phyloP scores from a whole-genome alignment of 2,329 filamentous ascomycete genomes.

The Thielaviopsis ethacetica region DNA sequence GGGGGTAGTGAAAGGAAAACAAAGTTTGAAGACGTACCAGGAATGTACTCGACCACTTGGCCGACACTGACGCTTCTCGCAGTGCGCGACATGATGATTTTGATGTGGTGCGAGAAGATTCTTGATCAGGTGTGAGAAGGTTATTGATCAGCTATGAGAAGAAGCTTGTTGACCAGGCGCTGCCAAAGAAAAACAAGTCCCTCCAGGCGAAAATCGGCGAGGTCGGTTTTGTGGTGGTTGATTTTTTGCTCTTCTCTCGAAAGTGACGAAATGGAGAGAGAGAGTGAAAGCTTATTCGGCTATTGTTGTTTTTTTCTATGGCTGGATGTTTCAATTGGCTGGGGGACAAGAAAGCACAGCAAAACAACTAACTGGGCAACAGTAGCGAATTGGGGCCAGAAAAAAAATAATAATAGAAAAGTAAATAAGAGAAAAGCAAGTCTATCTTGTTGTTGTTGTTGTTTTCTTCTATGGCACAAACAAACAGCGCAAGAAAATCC shows the following conservation, averaged over 20 bases:
- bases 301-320: not conserved
- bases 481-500: too few species aligned
- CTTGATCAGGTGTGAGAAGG: not conserved
- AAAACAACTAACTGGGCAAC: not conserved
- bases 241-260: not conserved
- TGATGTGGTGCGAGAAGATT: not conserved
- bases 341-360: not conserved
- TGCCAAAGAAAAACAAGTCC: not conserved
- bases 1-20: not conserved
- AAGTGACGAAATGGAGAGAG: not conserved
- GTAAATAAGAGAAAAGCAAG: not conserved
- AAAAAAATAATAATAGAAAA: not conserved
- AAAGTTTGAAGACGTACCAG: slow-evolving; percentile 42
- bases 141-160: not conserved
- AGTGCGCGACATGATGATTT: slow-evolving; percentile 5
- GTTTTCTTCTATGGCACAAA: not conserved
- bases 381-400: not conserved
- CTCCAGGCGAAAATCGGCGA: not conserved
- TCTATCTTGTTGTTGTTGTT: not conserved
- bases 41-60: slow-evolving; percentile 91
- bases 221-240: not conserved
- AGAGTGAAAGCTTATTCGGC: not conserved
- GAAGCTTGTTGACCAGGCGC: not conserved
- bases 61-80: slow-evolving; percentile 7
- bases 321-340: not conserved